Evolutionary conservation across 495 filamentous ascomycete species (phyloP).

Genomic region (Talaromyces nanjingensis): DNA sequence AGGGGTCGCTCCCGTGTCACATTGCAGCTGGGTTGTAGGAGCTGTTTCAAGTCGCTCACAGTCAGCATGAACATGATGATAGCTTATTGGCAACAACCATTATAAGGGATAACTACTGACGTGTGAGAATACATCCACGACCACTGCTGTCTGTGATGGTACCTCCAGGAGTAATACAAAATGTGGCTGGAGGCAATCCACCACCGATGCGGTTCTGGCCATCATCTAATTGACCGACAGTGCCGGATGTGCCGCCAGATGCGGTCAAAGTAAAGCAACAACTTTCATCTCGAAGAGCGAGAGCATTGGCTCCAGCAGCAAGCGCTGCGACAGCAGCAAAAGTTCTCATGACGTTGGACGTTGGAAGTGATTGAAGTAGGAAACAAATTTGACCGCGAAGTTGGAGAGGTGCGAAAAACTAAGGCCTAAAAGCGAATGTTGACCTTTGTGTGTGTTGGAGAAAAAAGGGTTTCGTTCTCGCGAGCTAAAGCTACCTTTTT

Average conservation of each 20-base stretch:
- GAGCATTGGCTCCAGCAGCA: constrained; percentile 31
- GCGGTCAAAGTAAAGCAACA: constrained; percentile 48
- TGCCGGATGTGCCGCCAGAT: constrained; percentile 38
- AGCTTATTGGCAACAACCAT: background rate
- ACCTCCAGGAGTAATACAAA: constrained; percentile 40
- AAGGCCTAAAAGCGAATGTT: background rate
- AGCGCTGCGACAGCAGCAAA: constrained; percentile 13
- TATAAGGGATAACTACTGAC: constrained; percentile 23
- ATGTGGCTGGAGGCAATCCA: constrained; percentile 28
- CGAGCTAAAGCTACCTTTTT: background rate
- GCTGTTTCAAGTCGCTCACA: constrained; percentile 23
- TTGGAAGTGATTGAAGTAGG: background rate
- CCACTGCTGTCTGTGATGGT: constrained; percentile 45
- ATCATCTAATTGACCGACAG: constrained; percentile 45
- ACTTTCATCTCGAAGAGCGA: constrained; percentile 28
- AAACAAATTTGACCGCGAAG: background rate
- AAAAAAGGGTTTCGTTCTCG: background rate
- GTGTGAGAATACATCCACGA: constrained; percentile 52
- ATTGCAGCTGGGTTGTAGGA: constrained; percentile 57
- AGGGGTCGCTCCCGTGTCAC: constrained; percentile 45
- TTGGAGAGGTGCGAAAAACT: background rate
- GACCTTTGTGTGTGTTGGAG: background rate
- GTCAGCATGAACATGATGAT: constrained; percentile 13
- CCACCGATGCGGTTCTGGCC: constrained; percentile 50
- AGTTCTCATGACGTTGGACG: background rate